Conservation (phyloP, 2,329 filamentous ascomycete genomes). For the Cercospora citrullina region DNA sequence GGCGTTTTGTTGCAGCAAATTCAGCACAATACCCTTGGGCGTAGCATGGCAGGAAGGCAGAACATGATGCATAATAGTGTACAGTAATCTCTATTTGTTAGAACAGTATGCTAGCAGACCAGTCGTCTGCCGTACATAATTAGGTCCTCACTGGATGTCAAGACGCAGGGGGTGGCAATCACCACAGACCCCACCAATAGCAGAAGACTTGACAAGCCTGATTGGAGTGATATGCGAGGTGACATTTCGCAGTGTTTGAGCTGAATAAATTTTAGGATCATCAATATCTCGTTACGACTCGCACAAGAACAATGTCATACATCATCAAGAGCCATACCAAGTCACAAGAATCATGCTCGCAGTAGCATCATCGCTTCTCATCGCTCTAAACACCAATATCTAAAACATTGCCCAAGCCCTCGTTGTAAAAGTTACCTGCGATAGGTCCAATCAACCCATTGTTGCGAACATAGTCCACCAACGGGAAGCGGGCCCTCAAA, state of each 20-base stretch:
- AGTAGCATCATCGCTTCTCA: neutral
- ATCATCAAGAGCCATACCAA: neutral
- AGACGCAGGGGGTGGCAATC: neutral
- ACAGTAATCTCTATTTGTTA: neutral
- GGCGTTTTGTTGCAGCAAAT: neutral
- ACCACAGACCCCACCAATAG: neutral
- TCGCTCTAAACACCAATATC: neutral
- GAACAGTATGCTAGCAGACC: neutral
- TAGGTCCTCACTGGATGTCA: neutral
- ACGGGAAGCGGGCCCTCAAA: constrained; percentile 26
- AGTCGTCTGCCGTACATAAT: neutral
- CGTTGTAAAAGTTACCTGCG: constrained; percentile 14
- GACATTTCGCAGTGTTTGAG: neutral
- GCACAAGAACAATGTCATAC: neutral
- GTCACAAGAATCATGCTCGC: neutral
- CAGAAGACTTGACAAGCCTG: neutral
- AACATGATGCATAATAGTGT: neutral
- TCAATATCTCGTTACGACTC: neutral
- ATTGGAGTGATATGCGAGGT: neutral
- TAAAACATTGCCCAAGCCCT: constrained; percentile 11
- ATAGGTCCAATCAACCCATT: constrained; percentile 12
- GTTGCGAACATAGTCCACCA: constrained; percentile 15
- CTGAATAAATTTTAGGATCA: neutral
- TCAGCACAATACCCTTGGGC: neutral
- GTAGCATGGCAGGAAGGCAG: neutral